Evolutionary conservation across 2,329 filamentous ascomycete genomes (phyloP).

Genomic region (Microdochium paspali): DNA sequence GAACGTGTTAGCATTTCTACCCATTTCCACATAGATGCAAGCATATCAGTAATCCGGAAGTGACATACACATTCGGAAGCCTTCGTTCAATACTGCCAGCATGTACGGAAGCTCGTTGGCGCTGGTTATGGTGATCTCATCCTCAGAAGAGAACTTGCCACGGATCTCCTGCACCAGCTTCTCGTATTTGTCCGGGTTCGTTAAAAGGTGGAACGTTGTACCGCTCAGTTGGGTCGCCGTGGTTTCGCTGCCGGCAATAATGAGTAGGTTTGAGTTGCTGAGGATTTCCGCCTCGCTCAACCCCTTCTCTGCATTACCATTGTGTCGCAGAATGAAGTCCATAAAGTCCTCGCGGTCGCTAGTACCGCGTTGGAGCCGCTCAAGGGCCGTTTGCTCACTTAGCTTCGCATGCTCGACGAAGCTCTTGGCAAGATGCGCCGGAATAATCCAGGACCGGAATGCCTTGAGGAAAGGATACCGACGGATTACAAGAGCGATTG

Average conservation of each 20-base stretch:
- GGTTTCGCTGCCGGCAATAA: conserved; percentile 40
- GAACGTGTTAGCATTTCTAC: too few species aligned
- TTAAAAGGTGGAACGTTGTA: conserved; percentile 27
- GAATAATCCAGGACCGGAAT: conserved; percentile 2
- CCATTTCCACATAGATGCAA: too few species aligned
- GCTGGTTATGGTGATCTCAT: conserved; percentile 14
- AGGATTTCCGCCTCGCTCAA: conserved; percentile 9
- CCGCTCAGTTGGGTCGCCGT: conserved; percentile 35
- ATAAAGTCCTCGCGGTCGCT: conserved; percentile 2
- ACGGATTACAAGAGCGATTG: conserved; percentile 9
- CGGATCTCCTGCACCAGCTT: conserved; percentile 28
- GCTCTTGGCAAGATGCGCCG: neutral
- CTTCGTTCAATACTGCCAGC: conserved; percentile 30
- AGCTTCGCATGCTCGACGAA: neutral
- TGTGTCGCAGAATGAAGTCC: neutral
- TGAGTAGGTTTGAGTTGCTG: conserved; percentile 17
- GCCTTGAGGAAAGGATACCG: conserved; percentile 7
- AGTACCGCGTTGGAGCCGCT: neutral
- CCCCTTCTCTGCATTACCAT: conserved; percentile 1
- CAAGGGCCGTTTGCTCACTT: too few species aligned
- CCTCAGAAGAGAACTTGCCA: conserved; percentile 20
- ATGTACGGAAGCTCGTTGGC: conserved; percentile 17
- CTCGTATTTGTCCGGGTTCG: conserved; percentile 20
- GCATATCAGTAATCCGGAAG: neutral
- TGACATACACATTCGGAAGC: conserved; percentile 22